These are phyloP conservation scores for Akebia trifoliata DNA, from an alignment of 164 flowering plant genomes.

Conservation along the genomic window DNA sequence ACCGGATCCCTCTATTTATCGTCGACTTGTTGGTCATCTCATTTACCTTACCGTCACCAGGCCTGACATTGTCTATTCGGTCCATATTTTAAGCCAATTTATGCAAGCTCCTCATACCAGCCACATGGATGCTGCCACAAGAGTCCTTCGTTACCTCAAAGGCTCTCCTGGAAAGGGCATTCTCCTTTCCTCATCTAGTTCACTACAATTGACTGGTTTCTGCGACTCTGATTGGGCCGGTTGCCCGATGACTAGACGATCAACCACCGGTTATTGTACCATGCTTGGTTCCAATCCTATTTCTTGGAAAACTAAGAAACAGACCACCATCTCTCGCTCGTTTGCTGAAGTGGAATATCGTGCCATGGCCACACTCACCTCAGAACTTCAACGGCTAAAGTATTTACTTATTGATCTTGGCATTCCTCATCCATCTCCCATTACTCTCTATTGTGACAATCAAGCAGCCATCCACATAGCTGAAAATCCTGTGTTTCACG, in stretches of 20 bases:
- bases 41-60: background rate
- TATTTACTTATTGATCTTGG: background rate
- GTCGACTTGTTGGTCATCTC: background rate
- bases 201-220: background rate
- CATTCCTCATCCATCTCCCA: background rate
- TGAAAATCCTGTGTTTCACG: background rate
- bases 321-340: background rate
- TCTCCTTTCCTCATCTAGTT: background rate
- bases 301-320: slow-evolving; percentile 4
- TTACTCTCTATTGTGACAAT: background rate
- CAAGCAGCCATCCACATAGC: background rate
- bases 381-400: background rate
- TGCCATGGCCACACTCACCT: background rate
- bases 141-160: background rate
- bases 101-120: background rate
- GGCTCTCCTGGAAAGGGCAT: background rate
- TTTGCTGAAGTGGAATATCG: background rate
- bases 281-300: background rate
- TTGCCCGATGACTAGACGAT: background rate
- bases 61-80: background rate
- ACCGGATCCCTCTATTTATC: background rate
- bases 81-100: background rate
- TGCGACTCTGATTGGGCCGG: background rate
- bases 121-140: background rate
- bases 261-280: background rate